Base-by-base conservation (phyloP, 139 green algal genomes). In the Deuterostichococcus epilithicus region DNA sequence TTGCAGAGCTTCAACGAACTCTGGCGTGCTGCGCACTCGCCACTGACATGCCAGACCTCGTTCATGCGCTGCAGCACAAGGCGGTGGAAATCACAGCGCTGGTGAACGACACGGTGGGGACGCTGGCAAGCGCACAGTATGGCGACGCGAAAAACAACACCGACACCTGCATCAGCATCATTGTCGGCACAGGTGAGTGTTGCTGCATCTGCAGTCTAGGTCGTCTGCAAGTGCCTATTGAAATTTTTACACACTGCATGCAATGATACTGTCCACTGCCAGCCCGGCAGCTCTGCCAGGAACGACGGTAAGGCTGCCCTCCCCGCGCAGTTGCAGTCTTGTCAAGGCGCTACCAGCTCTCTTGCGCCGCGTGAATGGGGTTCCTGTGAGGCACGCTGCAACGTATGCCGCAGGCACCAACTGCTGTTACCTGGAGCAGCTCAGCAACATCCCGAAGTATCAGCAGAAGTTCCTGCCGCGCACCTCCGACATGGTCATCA, bases 51-150 rank as follows among this genome's bases (percentile, higher is more conserved):
- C 18, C 5, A 69, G 35, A 10, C 30, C 20, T 65, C 1, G 1
- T 78, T 0, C 73, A 35, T 42, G 5, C 36, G 52, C 18, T 58
- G 26, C 72, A 68, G 76, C 77, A 76, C 22, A 3, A 83, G 37
- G 60, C 80, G 8, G 85, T 77, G 5, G 39, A 69, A 3, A 82
- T 94, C 28, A 59, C 77, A 8, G 87, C 84, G 5, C 74, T 97
- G 25, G 80, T 97, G 42, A 97, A 97, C 59, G 92, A 97, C 86
- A 93, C 91, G 0, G 89, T 96, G 30, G 90, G 82, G 10, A 87
- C 88, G 20, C 80, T 96, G 42, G 83, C 91, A 1, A 87, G 83
- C 0, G 60, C 76, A 47, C 77, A 84, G 39, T 97, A 96, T 78
- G 47, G 79, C 34, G 86, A 95, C 60, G 63, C 60, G 18, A 25